Evolutionary conservation across 2,329 filamentous ascomycete species (phyloP).

Genomic region (Ascochyta rabiei): DNA sequence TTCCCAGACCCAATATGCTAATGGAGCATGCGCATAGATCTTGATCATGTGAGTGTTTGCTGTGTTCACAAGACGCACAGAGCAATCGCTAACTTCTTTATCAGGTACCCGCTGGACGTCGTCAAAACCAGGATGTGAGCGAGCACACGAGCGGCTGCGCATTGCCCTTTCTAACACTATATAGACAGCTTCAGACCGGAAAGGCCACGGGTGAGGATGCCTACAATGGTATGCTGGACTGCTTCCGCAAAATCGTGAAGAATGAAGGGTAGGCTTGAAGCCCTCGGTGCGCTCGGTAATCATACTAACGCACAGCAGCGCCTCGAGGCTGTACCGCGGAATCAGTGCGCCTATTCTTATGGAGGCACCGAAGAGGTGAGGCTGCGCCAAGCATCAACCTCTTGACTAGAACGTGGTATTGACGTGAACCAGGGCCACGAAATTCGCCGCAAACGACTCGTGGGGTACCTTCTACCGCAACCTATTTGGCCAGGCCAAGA

Average conservation of each 20-base stretch:
- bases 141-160: slow-evolving; percentile 4
- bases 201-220: slow-evolving; percentile 74
- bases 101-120: slow-evolving; percentile 96
- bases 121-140: slow-evolving; percentile 96
- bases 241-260: slow-evolving; percentile 95
- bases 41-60: slow-evolving; percentile 71
- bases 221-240: slow-evolving; percentile 98
- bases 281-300: not conserved
- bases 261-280: slow-evolving; percentile 77
- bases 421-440: slow-evolving; percentile 72
- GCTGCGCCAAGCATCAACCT: not conserved
- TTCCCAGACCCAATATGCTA: slow-evolving; percentile 29
- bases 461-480: slow-evolving; percentile 96
- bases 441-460: slow-evolving; percentile 98
- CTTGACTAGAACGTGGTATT: not conserved
- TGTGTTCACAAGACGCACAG: not conserved
- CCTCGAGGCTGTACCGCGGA: slow-evolving; percentile 91
- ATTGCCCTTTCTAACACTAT: slow-evolving; percentile 32
- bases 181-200: slow-evolving; percentile 84
- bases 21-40: slow-evolving; percentile 64
- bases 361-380: slow-evolving; percentile 84
- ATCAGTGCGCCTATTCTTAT: slow-evolving; percentile 96
- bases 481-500: slow-evolving; percentile 81
- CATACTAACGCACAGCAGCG: slow-evolving; percentile 56
- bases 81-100: slow-evolving; percentile 5